Percentiles rank a stretch among this genome's conserved stretches.
phyloP scores from a whole-genome alignment of 257 asterid species.

The Linderniella brevidens region DNA sequence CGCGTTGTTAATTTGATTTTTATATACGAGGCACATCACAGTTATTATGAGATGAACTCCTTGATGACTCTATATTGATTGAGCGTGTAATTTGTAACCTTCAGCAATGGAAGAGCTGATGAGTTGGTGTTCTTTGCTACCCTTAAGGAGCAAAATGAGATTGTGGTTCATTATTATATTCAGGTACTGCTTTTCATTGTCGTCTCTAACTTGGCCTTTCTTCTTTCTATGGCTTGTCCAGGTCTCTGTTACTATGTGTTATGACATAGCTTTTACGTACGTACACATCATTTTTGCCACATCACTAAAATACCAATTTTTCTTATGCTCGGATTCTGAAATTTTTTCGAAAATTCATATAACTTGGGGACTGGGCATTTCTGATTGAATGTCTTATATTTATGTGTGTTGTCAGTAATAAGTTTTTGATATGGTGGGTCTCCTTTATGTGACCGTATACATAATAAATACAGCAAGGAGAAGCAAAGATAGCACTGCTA shows the following conservation, averaged over 20 bases:
- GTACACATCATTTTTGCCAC: slow-evolving; percentile 3
- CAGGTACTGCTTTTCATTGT: slow-evolving; percentile 45
- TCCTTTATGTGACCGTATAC: too few relatives aligned
- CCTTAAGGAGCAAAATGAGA: slow-evolving; percentile 83
- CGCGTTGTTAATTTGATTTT: too few relatives aligned
- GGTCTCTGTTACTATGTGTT: neutral
- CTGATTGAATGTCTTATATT: too few relatives aligned
- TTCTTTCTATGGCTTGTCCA: neutral
- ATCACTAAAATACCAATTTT: too few relatives aligned
- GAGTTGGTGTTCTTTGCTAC: slow-evolving; percentile 94
- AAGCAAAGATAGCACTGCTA: slow-evolving; percentile 89
- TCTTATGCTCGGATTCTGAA: too few relatives aligned
- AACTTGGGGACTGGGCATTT: too few relatives aligned
- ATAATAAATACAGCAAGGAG: slow-evolving; percentile 63
- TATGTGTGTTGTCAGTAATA: too few relatives aligned
- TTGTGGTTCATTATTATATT: slow-evolving; percentile 87
- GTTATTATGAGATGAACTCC: neutral
- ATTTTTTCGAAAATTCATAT: too few relatives aligned
- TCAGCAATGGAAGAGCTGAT: slow-evolving; percentile 96
- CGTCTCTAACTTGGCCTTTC: slow-evolving; percentile 5
- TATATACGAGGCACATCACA: too few relatives aligned
- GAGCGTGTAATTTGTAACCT: slow-evolving; percentile 15
- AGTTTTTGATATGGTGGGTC: too few relatives aligned
- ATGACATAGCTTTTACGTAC: slow-evolving; percentile 4
- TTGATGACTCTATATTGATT: neutral